phyloP scores from a whole-genome alignment of 2,329 filamentous ascomycete species.

The Xylariaceae sp. region DNA sequence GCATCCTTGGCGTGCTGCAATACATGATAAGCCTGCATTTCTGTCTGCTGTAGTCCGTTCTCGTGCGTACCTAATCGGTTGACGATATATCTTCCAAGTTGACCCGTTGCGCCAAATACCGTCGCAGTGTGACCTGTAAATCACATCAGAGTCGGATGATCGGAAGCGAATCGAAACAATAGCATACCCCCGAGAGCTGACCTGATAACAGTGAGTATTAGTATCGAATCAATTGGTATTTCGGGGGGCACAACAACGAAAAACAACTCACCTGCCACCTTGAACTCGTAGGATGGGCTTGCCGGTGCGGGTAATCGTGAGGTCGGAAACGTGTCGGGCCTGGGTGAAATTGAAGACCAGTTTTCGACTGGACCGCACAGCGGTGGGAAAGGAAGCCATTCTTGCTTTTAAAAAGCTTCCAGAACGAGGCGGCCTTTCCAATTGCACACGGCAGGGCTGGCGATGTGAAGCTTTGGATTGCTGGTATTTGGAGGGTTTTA shows the following conservation, averaged over 20 bases:
- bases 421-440: conserved; percentile 37
- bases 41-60: conserved; percentile 12
- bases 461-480: conserved; percentile 19
- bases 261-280: conserved; percentile 76
- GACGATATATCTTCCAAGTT: conserved; percentile 95
- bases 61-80: conserved; percentile 73
- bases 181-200: conserved; percentile 80
- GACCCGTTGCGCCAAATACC: conserved; percentile 96
- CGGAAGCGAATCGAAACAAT: background rate
- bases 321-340: conserved; percentile 70
- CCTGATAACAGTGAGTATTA: conserved; percentile 47
- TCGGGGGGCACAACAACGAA: conserved; percentile 32
- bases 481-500: conserved; percentile 28
- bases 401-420: conserved; percentile 41
- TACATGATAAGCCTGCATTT: conserved; percentile 35
- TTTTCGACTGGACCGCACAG: conserved; percentile 56
- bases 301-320: conserved; percentile 91
- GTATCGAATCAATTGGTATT: conserved; percentile 27
- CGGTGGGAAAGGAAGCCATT: conserved; percentile 61
- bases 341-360: conserved; percentile 51
- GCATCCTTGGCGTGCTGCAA: conserved; percentile 83
- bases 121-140: conserved; percentile 85
- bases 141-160: conserved; percentile 22
- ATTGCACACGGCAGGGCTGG: conserved; percentile 26
- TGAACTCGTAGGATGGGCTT: conserved; percentile 89